Evolutionary conservation across 2,329 filamentous ascomycete genomes (phyloP).

Genomic region (Ilyonectria destructans): DNA sequence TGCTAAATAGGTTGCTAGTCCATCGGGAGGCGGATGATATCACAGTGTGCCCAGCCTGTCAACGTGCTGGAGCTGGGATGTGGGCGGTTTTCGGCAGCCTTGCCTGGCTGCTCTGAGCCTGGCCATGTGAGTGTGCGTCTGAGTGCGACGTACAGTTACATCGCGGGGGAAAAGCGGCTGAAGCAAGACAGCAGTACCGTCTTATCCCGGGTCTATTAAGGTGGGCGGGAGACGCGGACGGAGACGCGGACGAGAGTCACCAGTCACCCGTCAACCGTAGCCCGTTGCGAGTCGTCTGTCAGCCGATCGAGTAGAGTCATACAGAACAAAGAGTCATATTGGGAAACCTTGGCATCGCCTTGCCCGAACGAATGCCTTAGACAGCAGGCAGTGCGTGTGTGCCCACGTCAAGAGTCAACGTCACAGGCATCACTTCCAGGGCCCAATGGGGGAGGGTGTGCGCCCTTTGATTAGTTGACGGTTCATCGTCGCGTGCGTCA

Average conservation of each 20-base stretch:
- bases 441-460: constrained; percentile 16
- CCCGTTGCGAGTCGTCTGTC: constrained; percentile 3
- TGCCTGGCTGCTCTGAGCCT: not conserved
- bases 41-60: not conserved
- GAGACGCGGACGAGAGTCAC: constrained; percentile 2
- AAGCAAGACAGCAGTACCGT: constrained; percentile 24
- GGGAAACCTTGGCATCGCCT: constrained; percentile 9
- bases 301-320: constrained; percentile 8
- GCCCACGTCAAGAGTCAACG: constrained; percentile 44
- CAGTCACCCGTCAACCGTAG: constrained; percentile 7
- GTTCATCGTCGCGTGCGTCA: constrained; percentile 15
- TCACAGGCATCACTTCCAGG: constrained; percentile 31
- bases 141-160: constrained; percentile 19
- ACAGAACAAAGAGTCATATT: constrained; percentile 11
- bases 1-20: not conserved
- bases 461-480: constrained; percentile 11
- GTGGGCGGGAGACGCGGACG: constrained; percentile 19
- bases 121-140: not conserved
- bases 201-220: constrained; percentile 20
- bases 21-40: constrained; percentile 1
- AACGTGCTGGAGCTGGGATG: constrained; percentile 13
- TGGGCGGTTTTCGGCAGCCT: constrained; percentile 7
- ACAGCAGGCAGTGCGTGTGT: constrained; percentile 40
- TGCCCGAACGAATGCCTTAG: constrained; percentile 18
- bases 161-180: constrained; percentile 25